Evolutionary conservation across 345 rosid species (phyloP).

Genomic region (Crucihimalaya himalaica): DNA sequence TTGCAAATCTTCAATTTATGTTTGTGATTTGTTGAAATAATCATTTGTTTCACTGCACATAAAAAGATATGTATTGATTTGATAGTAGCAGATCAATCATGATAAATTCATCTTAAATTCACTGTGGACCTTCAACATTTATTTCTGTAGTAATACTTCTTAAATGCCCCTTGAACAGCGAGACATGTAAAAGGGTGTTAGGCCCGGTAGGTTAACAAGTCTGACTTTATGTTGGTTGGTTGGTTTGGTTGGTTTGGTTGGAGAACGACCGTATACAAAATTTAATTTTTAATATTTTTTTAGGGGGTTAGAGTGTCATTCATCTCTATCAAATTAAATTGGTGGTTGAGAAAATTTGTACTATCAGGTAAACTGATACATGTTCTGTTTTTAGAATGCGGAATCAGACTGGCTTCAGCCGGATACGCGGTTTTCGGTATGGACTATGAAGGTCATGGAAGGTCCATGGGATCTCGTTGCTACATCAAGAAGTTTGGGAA

Average conservation of each 20-base stretch:
- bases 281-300: not conserved
- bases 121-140: constrained; percentile 19
- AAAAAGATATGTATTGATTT: not conserved
- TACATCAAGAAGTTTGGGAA: constrained; percentile 89
- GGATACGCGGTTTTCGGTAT: constrained; percentile 87
- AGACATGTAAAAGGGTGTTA: constrained; percentile 17
- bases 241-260: constrained; percentile 34
- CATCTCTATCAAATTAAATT: not conserved
- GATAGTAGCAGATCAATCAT: not conserved
- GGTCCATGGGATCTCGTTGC: constrained; percentile 86
- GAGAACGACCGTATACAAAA: constrained; percentile 22
- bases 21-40: not conserved
- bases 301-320: not conserved
- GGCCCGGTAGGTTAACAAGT: constrained; percentile 38
- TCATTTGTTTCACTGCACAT: not conserved
- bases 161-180: constrained; percentile 27
- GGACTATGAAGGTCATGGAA: constrained; percentile 95
- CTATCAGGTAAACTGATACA: not conserved
- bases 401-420: constrained; percentile 74
- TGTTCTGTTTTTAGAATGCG: constrained; percentile 57
- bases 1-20: not conserved
- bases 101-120: not conserved
- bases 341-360: constrained; percentile 22
- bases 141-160: constrained; percentile 3
- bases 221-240: constrained; percentile 25